phyloP scores from a whole-genome alignment of 352 stramenopile genomes.

The Chrysophaeum taylorii region DNA sequence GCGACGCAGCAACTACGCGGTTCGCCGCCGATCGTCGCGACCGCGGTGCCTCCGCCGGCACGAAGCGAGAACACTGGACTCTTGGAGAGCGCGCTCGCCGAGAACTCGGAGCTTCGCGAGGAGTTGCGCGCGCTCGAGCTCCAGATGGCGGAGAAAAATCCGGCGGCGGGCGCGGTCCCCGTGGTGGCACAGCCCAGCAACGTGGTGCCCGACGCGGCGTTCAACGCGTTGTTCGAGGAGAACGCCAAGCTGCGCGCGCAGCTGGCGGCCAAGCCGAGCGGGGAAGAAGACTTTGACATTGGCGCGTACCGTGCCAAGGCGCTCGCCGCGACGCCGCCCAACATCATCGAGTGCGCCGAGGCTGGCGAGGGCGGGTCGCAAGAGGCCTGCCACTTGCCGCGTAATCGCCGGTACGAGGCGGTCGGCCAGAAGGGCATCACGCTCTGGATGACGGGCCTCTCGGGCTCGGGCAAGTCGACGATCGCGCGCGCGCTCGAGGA shows the following conservation, averaged over 20 bases:
- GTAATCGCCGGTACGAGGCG: background rate
- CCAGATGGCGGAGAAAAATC: background rate
- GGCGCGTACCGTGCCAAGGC: slow-evolving; percentile 46
- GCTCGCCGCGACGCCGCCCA: slow-evolving; percentile 50
- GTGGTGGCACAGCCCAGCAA: background rate
- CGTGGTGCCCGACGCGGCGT: background rate
- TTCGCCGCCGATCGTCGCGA: background rate
- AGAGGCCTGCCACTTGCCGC: slow-evolving; percentile 51
- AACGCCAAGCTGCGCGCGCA: background rate
- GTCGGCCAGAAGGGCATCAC: slow-evolving; percentile 39
- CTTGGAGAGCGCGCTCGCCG: too few species aligned
- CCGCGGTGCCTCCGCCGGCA: background rate
- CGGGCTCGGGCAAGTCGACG: slow-evolving; percentile 90
- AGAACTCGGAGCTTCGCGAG: too few species aligned
- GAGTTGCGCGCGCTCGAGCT: background rate
- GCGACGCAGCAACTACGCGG: background rate
- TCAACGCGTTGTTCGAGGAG: background rate
- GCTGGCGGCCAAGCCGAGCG: background rate
- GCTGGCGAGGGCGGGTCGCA: slow-evolving; percentile 56
- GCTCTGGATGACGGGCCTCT: slow-evolving; percentile 95
- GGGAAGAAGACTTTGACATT: slow-evolving; percentile 40
- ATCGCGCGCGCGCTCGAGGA: slow-evolving; percentile 91
- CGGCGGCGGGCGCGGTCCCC: background rate
- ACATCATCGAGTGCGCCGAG: slow-evolving; percentile 73
- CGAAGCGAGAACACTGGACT: too few species aligned